Conservation (phyloP, 2,329 filamentous ascomycete species). For the Fusarium cicatricum region DNA sequence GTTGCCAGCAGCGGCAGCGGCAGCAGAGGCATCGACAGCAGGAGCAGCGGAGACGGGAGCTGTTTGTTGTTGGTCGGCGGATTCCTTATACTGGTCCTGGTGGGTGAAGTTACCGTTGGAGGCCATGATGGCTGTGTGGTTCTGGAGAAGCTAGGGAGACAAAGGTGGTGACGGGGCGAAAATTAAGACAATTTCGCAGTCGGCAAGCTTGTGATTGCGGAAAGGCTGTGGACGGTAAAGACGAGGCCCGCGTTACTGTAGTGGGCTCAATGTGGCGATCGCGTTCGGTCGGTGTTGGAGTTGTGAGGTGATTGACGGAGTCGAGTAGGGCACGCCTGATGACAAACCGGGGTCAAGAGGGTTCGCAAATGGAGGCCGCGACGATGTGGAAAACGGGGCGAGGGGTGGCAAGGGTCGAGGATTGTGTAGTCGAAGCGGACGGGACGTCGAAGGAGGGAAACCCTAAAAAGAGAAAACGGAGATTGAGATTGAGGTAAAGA, state of each 20-base stretch:
- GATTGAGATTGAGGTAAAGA: constrained; percentile 22
- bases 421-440: constrained; percentile 11
- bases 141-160: constrained; percentile 22
- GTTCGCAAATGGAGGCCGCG: constrained; percentile 33
- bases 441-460: constrained; percentile 27
- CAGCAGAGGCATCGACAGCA: constrained; percentile 43
- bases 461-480: constrained; percentile 11
- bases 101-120: constrained; percentile 64
- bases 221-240: constrained; percentile 12
- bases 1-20: constrained; percentile 47
- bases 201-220: constrained; percentile 31
- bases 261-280: constrained; percentile 23
- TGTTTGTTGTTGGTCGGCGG: constrained; percentile 50
- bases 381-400: constrained; percentile 31
- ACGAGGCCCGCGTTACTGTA: constrained; percentile 4
- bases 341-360: constrained; percentile 35
- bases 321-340: constrained; percentile 35
- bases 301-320: constrained; percentile 10
- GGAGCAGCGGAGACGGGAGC: constrained; percentile 46
- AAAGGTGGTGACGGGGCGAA: constrained; percentile 21
- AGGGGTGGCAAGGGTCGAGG: constrained; percentile 37
- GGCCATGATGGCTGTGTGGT: constrained; percentile 55
- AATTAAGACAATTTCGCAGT: constrained; percentile 33
- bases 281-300: constrained; percentile 24
- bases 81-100: constrained; percentile 53